Conservation (phyloP, 805 yeast species). For the Candida stauntonica region DNA sequence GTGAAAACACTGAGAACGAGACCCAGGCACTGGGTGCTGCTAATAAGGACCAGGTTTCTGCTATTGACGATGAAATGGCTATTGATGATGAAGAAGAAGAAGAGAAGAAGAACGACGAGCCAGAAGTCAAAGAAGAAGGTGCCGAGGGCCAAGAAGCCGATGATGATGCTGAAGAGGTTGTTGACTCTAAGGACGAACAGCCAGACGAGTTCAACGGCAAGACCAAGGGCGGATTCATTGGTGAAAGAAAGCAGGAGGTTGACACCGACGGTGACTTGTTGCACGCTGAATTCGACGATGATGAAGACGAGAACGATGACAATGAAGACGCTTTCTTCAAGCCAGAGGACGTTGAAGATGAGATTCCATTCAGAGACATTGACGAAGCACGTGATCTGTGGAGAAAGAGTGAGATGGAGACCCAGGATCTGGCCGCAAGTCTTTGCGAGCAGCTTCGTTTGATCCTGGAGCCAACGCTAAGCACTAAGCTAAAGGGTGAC, state of each 20-base stretch:
- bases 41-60: constrained; percentile 68
- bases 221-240: constrained; percentile 46
- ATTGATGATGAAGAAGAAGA: constrained; percentile 63
- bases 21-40: constrained; percentile 95
- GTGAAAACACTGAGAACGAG: constrained; percentile 69
- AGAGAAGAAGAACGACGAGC: constrained; percentile 32
- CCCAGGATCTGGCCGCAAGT: constrained; percentile 81
- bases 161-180: constrained; percentile 26
- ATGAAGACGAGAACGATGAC: constrained; percentile 21
- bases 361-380: constrained; percentile 40
- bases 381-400: constrained; percentile 76
- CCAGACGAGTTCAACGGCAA: constrained; percentile 48
- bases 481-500: constrained; percentile 94
- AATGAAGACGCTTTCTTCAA: constrained; percentile 20
- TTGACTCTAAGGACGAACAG: constrained; percentile 28
- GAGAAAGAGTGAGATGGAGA: constrained; percentile 78
- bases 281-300: constrained; percentile 28
- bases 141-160: constrained; percentile 28
- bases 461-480: constrained; percentile 90
- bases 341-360: constrained; percentile 22
- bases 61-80: constrained; percentile 75
- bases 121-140: constrained; percentile 29
- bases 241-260: constrained; percentile 36
- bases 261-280: constrained; percentile 33
- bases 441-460: constrained; percentile 89